Evolutionary conservation across 129 eudicot genomes (phyloP), one percentile per base, ranked within the genome.

Genomic region (Dittrichia graveolens): DNA sequence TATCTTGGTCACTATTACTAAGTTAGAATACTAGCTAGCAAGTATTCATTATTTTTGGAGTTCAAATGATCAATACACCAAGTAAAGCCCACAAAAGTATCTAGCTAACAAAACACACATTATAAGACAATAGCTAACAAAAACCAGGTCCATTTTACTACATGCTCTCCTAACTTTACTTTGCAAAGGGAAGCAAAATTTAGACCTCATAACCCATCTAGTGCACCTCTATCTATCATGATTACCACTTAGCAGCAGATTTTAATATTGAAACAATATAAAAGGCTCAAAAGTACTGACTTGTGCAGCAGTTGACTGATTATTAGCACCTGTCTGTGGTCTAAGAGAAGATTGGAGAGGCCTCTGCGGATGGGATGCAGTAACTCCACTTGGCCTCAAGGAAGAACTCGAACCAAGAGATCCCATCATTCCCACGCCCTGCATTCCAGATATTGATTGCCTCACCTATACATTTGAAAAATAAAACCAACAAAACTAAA

Each of bases 381-480:
- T 43, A 69, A 83, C 49, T 8, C 83, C 93, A 61, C 71, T 81
- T 9, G 97, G 90, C 55, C 96, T 81, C 75, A 88, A 61, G 24
- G 95, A 52, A 8, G 95, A 78, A 63, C 81, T 59, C 5, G 96
- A 69, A 56, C 97, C 97, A 53, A 86, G 84, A 41, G 95, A 67
- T 43, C 91, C 97, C 83, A 80, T 83, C 83, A 80, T 86, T 69
- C 84, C 88, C 54, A 83, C 67, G 43, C 88, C 87, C 66, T 65
- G 87, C 66, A 86, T 75, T 69, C 83, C 90, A 70, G 83, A 81
- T 16, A 81, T 81, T 11, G 89, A 82, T 66, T 80, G 88, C 57
- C 90, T 92, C 61, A 80, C 83, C 92, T 73, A 55, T 8, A 56
- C 43, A 71, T 5, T 10, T 56, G 9, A 24, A 66, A 45, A 3